Conservation (phyloP, 768 basidiomycete species). For the Lactarius sanguifluus region DNA sequence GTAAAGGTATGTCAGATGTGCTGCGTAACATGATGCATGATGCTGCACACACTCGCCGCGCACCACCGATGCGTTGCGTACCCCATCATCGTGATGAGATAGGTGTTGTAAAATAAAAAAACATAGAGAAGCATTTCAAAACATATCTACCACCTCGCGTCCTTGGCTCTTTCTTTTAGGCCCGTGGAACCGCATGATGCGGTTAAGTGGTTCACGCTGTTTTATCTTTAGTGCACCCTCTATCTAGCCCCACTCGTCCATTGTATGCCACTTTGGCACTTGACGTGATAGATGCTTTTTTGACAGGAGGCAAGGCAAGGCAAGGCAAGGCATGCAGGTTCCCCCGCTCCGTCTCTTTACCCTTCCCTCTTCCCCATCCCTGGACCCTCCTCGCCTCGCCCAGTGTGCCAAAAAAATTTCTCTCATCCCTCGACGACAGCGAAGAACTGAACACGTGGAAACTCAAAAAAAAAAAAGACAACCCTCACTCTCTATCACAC, state of each 20-base stretch:
- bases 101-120: too few species aligned
- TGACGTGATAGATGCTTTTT: not conserved
- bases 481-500: not conserved
- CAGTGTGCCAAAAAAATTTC: not conserved
- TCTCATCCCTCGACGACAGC: too few species aligned
- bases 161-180: too few species aligned
- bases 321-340: not conserved
- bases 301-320: not conserved
- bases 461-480: not conserved
- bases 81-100: too few species aligned
- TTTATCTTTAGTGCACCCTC: not conserved
- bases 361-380: not conserved
- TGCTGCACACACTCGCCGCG: not conserved
- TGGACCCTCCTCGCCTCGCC: not conserved
- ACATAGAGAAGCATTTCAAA: not conserved
- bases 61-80: not conserved
- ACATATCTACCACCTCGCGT: not conserved
- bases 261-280: not conserved
- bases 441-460: not conserved
- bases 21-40: not conserved
- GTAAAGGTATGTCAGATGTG: conserved; percentile 1
- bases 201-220: not conserved
- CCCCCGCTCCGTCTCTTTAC: not conserved
- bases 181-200: too few species aligned
- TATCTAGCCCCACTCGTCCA: not conserved